phyloP scores from a whole-genome alignment of 1,284 basidiomycete genomes.

The Polyporus tsugae region DNA sequence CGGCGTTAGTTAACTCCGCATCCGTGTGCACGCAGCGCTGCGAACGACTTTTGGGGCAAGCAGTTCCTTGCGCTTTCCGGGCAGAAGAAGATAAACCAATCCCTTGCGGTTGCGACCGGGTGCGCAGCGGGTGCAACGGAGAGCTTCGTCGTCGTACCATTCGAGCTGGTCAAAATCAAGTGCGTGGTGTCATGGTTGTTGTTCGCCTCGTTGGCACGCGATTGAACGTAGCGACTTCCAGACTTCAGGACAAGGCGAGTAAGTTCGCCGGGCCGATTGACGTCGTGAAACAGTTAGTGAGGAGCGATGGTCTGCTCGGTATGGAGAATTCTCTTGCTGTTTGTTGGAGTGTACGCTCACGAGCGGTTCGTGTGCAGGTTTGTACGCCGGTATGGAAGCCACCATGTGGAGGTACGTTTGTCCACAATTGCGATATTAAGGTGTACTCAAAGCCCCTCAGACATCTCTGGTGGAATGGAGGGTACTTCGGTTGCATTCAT shows the following conservation, averaged over 20 bases:
- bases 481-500: constrained; percentile 93
- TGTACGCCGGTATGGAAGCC: constrained; percentile 94
- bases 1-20: constrained; percentile 13
- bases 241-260: constrained; percentile 91
- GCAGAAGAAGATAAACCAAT: constrained; percentile 87
- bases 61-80: constrained; percentile 70
- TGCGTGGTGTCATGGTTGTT: constrained; percentile 38
- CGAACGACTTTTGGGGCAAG: constrained; percentile 96
- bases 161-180: constrained; percentile 98
- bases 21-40: constrained; percentile 57
- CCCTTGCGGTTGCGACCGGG: constrained; percentile 89
- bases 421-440: not conserved
- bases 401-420: constrained; percentile 88
- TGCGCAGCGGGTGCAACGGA: constrained; percentile 96
- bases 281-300: constrained; percentile 83
- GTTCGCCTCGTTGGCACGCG: not conserved
- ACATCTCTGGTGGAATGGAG: constrained; percentile 92
- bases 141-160: constrained; percentile 92
- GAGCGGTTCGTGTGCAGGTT: constrained; percentile 59
- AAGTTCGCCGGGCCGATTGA: constrained; percentile 92
- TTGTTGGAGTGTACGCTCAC: not conserved
- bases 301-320: constrained; percentile 83
- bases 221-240: constrained; percentile 36
- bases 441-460: constrained; percentile 45
- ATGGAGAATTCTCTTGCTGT: not conserved